Evolutionary conservation across 208 protist genomes (phyloP), one percentile per base, ranked within the genome.

Genomic region (Crithidia sp.): DNA sequence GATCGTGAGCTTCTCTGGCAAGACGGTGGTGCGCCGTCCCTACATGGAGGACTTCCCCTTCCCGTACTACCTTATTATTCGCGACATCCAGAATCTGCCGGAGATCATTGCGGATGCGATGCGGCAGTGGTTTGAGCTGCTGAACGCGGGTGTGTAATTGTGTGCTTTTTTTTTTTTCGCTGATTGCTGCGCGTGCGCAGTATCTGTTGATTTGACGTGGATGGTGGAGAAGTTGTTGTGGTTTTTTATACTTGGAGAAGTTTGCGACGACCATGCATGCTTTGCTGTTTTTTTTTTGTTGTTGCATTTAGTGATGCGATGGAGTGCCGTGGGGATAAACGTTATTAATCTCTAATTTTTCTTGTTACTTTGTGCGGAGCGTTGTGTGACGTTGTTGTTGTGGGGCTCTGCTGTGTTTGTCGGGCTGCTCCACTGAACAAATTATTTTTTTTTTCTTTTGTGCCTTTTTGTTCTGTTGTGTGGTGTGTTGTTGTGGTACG

Each of bases 41-140:
- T 99, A 99, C 88, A 97, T 99, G 87, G 98, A 99, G 65, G 91
- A 95, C 54, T 99, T 99, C 80, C 99, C 99, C 45, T 99, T 99
- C 74, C 97, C 98, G 16, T 99, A 99, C 85, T 99, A 99, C 80
- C 84, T 99, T 13, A 89, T 99, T 58, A 90, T 99, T 44, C 87
- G 97, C 66, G 97, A 99, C 52, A 88, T 99, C 43, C 80, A 96
- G 40, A 87, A 85, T 45, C 88, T 99, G 45, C 99, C 99, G 6
- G 83, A 97, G 50, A 91, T 99, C 45, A 91, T 99, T 13, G 92
- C 96, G 13, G 99, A 99, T 87, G 97, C 99, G 8, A 93, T 99
- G 71, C 88, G 99, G 37, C 99, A 99, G 92, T 99, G 98, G 98
- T 99, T 99, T 72, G 93, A 97, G 70, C 55, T 96, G 53, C 78